Percentiles rank a stretch among this genome's conserved stretches.
Evolutionary conservation across 208 protist genomes (phyloP).

Genomic region (Wallacemonas sp.): DNA sequence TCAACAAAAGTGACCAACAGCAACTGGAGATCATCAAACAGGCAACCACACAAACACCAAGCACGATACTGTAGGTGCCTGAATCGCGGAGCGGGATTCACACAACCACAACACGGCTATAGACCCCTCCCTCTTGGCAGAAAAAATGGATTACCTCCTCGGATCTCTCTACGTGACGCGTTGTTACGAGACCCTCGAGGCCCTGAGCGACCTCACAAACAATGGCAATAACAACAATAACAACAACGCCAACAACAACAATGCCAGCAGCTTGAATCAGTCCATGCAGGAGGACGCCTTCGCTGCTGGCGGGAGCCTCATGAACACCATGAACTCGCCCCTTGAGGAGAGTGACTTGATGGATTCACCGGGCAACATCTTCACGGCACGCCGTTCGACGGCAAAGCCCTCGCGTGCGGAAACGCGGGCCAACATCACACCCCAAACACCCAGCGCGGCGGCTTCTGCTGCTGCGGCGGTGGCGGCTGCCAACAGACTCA

Average conservation of each 20-base stretch:
- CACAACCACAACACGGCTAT: too few relatives aligned
- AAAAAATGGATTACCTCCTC: conserved; percentile 44
- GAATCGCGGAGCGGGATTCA: too few relatives aligned
- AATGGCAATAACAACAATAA: too few relatives aligned
- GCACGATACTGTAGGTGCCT: too few relatives aligned
- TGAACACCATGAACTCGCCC: neutral
- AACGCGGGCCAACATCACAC: neutral
- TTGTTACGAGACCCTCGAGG: conserved; percentile 37
- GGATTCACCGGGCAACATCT: conserved; percentile 4
- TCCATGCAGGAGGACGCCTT: neutral
- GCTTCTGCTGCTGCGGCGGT: too few relatives aligned
- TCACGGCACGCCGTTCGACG: conserved; percentile 7
- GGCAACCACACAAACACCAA: too few relatives aligned
- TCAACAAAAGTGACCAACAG: neutral
- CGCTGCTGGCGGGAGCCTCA: neutral
- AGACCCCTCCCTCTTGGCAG: too few relatives aligned
- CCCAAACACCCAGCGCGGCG: too few relatives aligned
- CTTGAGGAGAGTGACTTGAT: conserved; percentile 8
- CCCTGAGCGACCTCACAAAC: neutral
- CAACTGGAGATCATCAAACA: neutral
- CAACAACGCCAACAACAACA: conserved; percentile 9
- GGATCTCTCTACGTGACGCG: conserved; percentile 41
- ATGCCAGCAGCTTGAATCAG: conserved; percentile 3
- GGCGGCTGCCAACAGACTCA: too few relatives aligned
- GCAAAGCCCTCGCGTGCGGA: conserved; percentile 1